Base-by-base conservation (phyloP, 495 filamentous ascomycete species). In the Penicillium tannophilum region DNA sequence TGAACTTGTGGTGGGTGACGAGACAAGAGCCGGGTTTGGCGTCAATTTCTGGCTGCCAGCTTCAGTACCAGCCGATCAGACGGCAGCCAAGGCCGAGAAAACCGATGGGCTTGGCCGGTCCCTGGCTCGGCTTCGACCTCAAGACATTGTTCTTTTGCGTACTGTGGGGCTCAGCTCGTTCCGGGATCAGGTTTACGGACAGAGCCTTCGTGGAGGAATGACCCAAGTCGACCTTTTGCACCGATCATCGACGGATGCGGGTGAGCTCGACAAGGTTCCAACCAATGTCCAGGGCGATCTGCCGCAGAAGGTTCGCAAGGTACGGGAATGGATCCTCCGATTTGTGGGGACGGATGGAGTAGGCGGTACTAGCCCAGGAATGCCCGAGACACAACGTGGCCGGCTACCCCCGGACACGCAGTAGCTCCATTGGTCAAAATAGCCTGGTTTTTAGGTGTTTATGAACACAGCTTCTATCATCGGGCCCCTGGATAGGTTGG, bases 1-100 rank as follows among this genome's bases (percentile, higher is more conserved):
- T 35, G 91, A 96, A 64, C 69, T 95, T 6, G 79, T 92, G 1
- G 90, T 97, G 1, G 92, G 89, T 12, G 93, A 98, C 66, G 91
- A 96, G 55, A 94, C 91, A 2, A 84, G 80, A 50, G 86, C 89
- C 12, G 90, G 90, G 14, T 96, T 97, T 70, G 83, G 79, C 12
- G 75, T 97, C 58, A 93, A 88, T 28, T 88, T 97, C 61, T 97
- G 93, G 93, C 76, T 96, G 14, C 70, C 79, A 3, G 60, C 69
- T 26, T 61, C 26, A 55, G 58, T 11, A 49, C 16, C 46, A 44
- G 28, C 28, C 4, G 42, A 55, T 20, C 53, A 59, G 51, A 30
- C 50, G 14, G 52, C 47, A 60, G 54, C 48, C 61, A 63, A 64
- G 64, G 69, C 64, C 55, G 55, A 60, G 19, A 41, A 67, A 42